Percentiles rank a stretch among this genome's conserved stretches.
These are phyloP conservation scores for Heterobasidion irregulare DNA, from an alignment of 1,284 basidiomycete genomes.

Conservation along the genomic window DNA sequence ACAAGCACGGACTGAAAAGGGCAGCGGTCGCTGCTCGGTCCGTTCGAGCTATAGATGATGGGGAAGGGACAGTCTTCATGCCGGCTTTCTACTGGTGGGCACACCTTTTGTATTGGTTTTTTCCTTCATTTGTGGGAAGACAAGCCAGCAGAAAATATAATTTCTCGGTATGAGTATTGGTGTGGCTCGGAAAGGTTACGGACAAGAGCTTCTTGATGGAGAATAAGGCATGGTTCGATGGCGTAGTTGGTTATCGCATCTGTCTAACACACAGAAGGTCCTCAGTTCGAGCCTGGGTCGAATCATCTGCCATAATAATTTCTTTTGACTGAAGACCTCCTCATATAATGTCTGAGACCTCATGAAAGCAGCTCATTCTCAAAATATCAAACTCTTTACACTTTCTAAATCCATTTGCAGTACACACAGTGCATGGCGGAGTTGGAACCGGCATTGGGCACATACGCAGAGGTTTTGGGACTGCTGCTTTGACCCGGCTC, in stretches of 20 bases:
- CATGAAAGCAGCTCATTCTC: no score
- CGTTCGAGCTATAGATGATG: conserved; percentile 47
- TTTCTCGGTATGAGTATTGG: conserved; percentile 14
- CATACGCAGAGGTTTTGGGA: no score
- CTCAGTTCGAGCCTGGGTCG: conserved; percentile 51
- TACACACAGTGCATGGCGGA: no score
- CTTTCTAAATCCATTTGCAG: no score
- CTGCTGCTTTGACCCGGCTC: no score
- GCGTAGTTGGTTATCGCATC: conserved; percentile 79
- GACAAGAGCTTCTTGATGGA: no score
- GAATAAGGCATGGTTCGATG: conserved; percentile 35
- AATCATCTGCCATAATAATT: conserved; percentile 21
- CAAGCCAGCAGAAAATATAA: conserved; percentile 56
- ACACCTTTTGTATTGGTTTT: conserved; percentile 56
- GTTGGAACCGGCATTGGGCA: no score
- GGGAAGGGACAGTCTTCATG: conserved; percentile 49
- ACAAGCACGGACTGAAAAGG: conserved; percentile 45
- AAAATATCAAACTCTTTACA: no score
- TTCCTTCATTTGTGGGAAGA: conserved; percentile 48
- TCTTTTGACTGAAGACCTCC: no score
- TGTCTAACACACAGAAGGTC: conserved; percentile 67
- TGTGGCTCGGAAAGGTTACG: no score
- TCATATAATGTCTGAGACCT: no score
- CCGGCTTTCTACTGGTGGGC: conserved; percentile 28
- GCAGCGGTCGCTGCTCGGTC: conserved; percentile 47